These are phyloP conservation scores for Platanthera zijinensis DNA, from an alignment of 106 monocot genomes.

Conservation along the genomic window DNA sequence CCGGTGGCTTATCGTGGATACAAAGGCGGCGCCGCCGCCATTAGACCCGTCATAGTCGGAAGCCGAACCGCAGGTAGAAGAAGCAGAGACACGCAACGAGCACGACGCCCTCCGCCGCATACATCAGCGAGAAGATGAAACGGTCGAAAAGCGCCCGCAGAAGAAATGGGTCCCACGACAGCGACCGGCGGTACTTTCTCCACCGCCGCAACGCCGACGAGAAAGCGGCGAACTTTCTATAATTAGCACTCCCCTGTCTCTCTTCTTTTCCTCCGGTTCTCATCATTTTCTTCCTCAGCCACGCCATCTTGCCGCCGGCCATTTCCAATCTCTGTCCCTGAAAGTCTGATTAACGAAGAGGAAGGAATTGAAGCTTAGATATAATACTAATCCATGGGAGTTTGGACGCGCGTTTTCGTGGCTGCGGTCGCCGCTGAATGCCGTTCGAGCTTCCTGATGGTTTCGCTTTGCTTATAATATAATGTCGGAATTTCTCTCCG, in stretches of 20 bases:
- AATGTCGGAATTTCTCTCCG: too few species aligned
- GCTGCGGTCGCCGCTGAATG: too few species aligned
- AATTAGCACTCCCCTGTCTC: neutral
- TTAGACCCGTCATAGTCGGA: neutral
- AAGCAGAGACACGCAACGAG: conserved; percentile 1
- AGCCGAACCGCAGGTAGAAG: conserved; percentile 9
- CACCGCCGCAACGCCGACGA: neutral
- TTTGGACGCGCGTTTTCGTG: too few species aligned
- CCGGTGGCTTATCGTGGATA: too few species aligned
- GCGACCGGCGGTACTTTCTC: neutral
- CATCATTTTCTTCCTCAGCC: conserved; percentile 7
- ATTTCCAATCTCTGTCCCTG: neutral
- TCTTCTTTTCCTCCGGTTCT: neutral
- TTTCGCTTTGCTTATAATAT: too few species aligned
- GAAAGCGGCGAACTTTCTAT: neutral
- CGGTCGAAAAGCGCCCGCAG: conserved; percentile 4
- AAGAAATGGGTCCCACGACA: neutral
- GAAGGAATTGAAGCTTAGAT: too few species aligned
- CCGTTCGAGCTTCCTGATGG: too few species aligned
- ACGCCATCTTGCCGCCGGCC: neutral
- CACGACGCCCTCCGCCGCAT: conserved; percentile 9
- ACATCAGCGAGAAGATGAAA: neutral
- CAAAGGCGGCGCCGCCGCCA: too few species aligned
- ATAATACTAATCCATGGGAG: too few species aligned
- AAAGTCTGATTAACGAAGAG: too few species aligned